Evolutionary conservation across 2,329 filamentous ascomycete species (phyloP).

Genomic region (Talaromyces piceae): DNA sequence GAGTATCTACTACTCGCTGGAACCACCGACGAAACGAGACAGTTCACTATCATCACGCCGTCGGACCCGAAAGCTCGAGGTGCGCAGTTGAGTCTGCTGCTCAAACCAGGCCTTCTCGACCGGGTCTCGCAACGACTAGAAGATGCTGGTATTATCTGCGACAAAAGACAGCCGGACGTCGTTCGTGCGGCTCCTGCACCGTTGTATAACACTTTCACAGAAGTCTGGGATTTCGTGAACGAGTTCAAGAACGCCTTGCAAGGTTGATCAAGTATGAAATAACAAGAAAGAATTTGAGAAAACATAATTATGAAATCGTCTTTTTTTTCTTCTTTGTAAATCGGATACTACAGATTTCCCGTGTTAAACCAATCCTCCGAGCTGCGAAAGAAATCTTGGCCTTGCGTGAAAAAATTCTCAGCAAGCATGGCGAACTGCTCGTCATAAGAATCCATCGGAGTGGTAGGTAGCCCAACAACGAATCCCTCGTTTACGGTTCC

Average conservation of each 20-base stretch:
- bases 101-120: constrained; percentile 66
- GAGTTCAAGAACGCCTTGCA: constrained; percentile 23
- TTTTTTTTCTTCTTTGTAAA: too few species aligned
- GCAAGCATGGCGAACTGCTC: constrained; percentile 42
- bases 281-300: neutral
- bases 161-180: constrained; percentile 77
- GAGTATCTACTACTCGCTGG: constrained; percentile 54
- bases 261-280: neutral
- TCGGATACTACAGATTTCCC: constrained; percentile 22
- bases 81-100: constrained; percentile 67
- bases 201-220: constrained; percentile 71
- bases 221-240: constrained; percentile 54
- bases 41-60: constrained; percentile 62
- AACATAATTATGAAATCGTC: neutral
- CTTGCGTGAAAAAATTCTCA: constrained; percentile 43
- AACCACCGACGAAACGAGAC: constrained; percentile 26
- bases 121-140: constrained; percentile 57
- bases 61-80: constrained; percentile 59
- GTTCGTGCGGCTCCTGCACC: constrained; percentile 75
- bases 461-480: constrained; percentile 16
- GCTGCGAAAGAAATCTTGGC: constrained; percentile 35
- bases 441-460: constrained; percentile 23
- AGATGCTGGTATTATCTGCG: constrained; percentile 65
- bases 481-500: constrained; percentile 12
- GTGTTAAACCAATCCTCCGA: constrained; percentile 30